A percentile compares a stretch with the other conserved stretches of the same genome.
Evolutionary conservation across 1,284 basidiomycete species (phyloP).

Genomic region (Papiliotrema flavescens): DNA sequence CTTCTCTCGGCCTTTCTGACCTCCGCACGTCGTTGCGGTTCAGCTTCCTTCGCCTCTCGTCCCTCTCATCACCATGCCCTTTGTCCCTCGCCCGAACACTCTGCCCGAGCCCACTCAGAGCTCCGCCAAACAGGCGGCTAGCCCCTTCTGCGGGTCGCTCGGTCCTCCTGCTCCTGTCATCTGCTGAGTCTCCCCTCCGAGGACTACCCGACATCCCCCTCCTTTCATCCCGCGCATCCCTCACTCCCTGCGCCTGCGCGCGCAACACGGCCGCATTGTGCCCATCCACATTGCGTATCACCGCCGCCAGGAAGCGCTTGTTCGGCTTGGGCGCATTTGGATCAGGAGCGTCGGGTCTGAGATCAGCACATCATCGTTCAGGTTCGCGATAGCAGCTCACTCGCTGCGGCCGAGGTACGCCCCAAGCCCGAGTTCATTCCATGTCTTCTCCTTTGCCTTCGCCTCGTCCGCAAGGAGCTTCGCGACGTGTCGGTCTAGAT

Average conservation of each 20-base stretch:
- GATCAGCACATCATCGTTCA: background rate
- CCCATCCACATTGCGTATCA: slow-evolving; percentile 85
- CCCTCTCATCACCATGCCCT: slow-evolving; percentile 26
- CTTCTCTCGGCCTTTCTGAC: background rate
- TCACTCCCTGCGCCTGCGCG: slow-evolving; percentile 69
- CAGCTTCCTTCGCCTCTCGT: slow-evolving; percentile 5
- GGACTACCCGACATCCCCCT: slow-evolving; percentile 1
- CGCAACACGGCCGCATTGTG: slow-evolving; percentile 80
- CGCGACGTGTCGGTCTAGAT: slow-evolving; percentile 82
- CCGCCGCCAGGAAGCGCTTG: slow-evolving; percentile 82
- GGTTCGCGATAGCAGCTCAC: slow-evolving; percentile 43
- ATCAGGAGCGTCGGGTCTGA: slow-evolving; percentile 45
- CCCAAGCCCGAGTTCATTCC: slow-evolving; percentile 44
- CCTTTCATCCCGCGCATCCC: slow-evolving; percentile 57
- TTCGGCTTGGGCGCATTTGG: slow-evolving; percentile 68
- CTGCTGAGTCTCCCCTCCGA: slow-evolving; percentile 51
- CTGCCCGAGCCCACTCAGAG: slow-evolving; percentile 47
- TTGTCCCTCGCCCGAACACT: slow-evolving; percentile 5
- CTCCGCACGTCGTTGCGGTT: background rate
- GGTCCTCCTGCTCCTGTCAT: background rate
- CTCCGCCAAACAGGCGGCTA: no score
- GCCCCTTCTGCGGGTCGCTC: no score
- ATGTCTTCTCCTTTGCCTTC: slow-evolving; percentile 71
- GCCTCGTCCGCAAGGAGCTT: slow-evolving; percentile 84
- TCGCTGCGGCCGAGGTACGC: slow-evolving; percentile 51